A percentile compares a stretch with the other conserved stretches of the same genome.
Evolutionary conservation across 176 grass and related monocot genomes (phyloP).

Genomic region (sorghum (Sorghum bicolor)): Sorghum_bicolor_NCBIv3 NC_012872.2:65395001-65395500

Average conservation of each 20-base stretch:
- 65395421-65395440: conserved; percentile 81
- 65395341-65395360: conserved; percentile 50
- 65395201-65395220: conserved; percentile 2
- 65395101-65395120: conserved; percentile 2
- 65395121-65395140: not conserved
- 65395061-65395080: not conserved
- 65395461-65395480: not conserved
- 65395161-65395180: not conserved
- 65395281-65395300: not conserved
- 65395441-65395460: conserved; percentile 48
- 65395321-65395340: conserved; percentile 81
- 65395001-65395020: not conserved
- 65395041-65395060: conserved; percentile 23
- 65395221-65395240: conserved; percentile 13
- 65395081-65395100: not conserved
- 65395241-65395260: not conserved
- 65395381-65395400: conserved; percentile 75
- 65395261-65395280: not conserved
- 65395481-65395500: not conserved
- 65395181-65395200: not conserved
- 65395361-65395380: conserved; percentile 54
- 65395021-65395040: not conserved
- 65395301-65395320: conserved; percentile 3
- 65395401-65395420: conserved; percentile 95
- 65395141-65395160: conserved; percentile 11